Percentiles rank a stretch among this genome's conserved stretches.
phyloP scores from a whole-genome alignment of 495 filamentous ascomycete genomes.

The Sabuloglossum arenarium region DNA sequence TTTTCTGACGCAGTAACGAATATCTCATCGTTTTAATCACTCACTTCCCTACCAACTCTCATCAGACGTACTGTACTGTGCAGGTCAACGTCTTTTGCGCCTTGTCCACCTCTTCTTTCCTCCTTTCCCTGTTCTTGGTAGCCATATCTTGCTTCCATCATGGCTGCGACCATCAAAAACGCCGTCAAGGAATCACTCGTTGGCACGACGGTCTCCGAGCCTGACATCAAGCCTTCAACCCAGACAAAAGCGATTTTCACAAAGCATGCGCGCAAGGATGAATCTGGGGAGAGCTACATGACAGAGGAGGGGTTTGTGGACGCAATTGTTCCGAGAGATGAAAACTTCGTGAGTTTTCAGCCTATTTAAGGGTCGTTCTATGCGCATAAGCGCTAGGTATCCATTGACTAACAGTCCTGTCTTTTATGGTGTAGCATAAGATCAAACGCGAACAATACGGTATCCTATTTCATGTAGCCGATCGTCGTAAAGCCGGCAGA shows the following conservation, averaged over 20 bases:
- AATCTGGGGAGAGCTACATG: slow-evolving; percentile 62
- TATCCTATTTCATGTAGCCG: slow-evolving; percentile 79
- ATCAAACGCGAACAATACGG: slow-evolving; percentile 88
- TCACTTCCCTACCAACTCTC: neutral
- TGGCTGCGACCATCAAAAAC: slow-evolving; percentile 24
- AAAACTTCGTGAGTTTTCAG: slow-evolving; percentile 62
- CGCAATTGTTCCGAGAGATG: slow-evolving; percentile 67
- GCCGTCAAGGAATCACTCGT: slow-evolving; percentile 59
- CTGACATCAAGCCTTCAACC: slow-evolving; percentile 32
- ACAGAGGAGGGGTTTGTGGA: slow-evolving; percentile 66
- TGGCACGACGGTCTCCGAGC: slow-evolving; percentile 25
- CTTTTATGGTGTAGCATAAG: slow-evolving; percentile 47
- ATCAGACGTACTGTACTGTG: neutral
- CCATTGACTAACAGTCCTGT: slow-evolving; percentile 9
- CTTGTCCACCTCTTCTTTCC: neutral
- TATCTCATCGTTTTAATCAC: neutral
- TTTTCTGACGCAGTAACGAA: neutral
- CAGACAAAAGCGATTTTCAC: slow-evolving; percentile 54
- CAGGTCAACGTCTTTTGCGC: neutral
- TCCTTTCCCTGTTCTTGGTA: neutral
- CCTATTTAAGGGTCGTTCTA: too few species aligned
- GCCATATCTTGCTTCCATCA: neutral
- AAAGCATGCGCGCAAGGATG: slow-evolving; percentile 54
- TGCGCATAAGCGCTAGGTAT: slow-evolving; percentile 1
- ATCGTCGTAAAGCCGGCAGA: slow-evolving; percentile 47